Conservation (phyloP, 495 filamentous ascomycete species). For the Margaritispora aquatica region DNA sequence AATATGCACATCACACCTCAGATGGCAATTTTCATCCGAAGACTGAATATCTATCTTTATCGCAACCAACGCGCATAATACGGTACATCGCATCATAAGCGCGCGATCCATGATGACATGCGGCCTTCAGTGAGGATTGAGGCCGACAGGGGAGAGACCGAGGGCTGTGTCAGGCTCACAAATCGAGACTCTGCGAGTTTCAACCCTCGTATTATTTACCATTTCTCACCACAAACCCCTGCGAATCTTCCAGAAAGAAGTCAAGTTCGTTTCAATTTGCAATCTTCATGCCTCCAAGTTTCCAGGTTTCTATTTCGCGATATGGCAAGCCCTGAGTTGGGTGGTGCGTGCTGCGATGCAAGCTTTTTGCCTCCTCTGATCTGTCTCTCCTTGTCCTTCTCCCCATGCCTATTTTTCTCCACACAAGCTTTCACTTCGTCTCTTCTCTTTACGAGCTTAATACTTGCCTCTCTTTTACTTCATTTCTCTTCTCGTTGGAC, state of each 20-base stretch:
- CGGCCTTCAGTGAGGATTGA: not conserved
- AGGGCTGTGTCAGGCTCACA: slow-evolving; percentile 10
- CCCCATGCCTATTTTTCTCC: not conserved
- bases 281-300: not conserved
- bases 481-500: no score
- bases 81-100: not conserved
- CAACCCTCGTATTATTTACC: slow-evolving; percentile 10
- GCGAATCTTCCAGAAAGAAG: not conserved
- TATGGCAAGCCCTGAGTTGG: no score
- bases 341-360: not conserved
- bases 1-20: not conserved
- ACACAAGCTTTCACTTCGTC: not conserved
- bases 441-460: slow-evolving; percentile 2
- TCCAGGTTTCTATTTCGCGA: no score
- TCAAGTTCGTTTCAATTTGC: slow-evolving; percentile 3
- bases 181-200: slow-evolving; percentile 10
- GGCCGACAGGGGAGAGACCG: not conserved
- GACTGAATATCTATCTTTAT: not conserved
- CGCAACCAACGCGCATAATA: not conserved
- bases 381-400: not conserved
- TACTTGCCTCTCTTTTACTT: slow-evolving; percentile 2
- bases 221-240: slow-evolving; percentile 6
- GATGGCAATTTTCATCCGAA: not conserved
- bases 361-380: not conserved
- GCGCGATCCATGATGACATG: not conserved